phyloP scores from a whole-genome alignment of 148 eudicot genomes.

The Chenopodium suecicum region DNA sequence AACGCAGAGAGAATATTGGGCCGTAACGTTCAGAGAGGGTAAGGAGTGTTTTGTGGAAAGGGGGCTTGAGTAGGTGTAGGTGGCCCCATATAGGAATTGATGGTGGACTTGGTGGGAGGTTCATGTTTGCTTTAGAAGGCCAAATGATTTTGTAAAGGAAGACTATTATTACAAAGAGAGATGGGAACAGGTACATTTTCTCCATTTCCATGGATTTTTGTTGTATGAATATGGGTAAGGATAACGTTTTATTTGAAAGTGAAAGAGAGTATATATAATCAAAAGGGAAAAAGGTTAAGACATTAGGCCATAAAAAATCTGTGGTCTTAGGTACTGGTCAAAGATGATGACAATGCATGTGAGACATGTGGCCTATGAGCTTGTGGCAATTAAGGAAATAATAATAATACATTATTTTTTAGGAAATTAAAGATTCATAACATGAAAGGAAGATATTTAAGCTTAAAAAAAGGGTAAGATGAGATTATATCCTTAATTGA shows the following conservation, averaged over 20 bases:
- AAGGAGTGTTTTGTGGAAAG: conserved; percentile 23
- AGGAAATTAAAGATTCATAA: too few relatives aligned
- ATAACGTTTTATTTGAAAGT: neutral
- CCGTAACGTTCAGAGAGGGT: conserved; percentile 25
- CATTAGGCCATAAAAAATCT: too few relatives aligned
- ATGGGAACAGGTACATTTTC: neutral
- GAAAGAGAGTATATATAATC: too few relatives aligned
- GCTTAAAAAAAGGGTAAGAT: too few relatives aligned
- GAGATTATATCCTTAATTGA: too few relatives aligned
- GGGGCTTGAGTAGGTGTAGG: conserved; percentile 35
- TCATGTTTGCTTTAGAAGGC: neutral
- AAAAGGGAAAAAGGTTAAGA: too few relatives aligned
- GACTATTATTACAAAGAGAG: conserved; percentile 5
- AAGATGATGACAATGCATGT: too few relatives aligned
- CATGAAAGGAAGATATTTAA: too few relatives aligned
- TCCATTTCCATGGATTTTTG: conserved; percentile 1
- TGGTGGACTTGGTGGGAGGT: conserved; percentile 39
- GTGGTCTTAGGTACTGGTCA: too few relatives aligned
- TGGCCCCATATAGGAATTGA: conserved; percentile 39
- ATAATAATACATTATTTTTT: too few relatives aligned
- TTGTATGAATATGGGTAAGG: neutral
- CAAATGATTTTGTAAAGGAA: neutral
- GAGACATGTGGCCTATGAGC: too few relatives aligned
- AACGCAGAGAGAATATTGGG: conserved; percentile 23
- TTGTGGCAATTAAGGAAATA: too few relatives aligned